A percentile compares a stretch with the other conserved stretches of the same genome.
phyloP scores from a whole-genome alignment of 495 filamentous ascomycete genomes.

The Penicillium nucicola region DNA sequence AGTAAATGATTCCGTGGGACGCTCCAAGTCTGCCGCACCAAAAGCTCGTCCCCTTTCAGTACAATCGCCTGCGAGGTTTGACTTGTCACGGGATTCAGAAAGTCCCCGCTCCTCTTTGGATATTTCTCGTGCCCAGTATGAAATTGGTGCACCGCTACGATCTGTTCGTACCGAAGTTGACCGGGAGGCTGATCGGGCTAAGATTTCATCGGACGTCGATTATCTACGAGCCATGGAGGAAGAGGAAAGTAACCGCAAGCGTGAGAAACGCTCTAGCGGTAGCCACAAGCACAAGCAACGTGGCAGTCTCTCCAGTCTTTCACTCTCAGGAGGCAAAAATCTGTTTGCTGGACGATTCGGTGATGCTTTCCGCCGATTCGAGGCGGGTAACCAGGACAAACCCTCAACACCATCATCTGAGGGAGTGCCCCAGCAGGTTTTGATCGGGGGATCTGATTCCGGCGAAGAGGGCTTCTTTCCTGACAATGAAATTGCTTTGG shows the following conservation, averaged over 20 bases:
- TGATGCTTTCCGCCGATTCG: constrained; percentile 92
- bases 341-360: constrained; percentile 88
- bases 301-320: constrained; percentile 73
- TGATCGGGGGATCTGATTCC: constrained; percentile 64
- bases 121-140: constrained; percentile 32
- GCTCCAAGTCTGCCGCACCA: constrained; percentile 63
- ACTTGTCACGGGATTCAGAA: constrained; percentile 68
- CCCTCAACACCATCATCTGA: constrained; percentile 52
- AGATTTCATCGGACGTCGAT: constrained; percentile 83
- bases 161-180: constrained; percentile 38
- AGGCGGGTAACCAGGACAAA: constrained; percentile 56
- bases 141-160: constrained; percentile 35
- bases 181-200: constrained; percentile 38
- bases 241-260: constrained; percentile 60
- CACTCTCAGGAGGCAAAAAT: constrained; percentile 75
- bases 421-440: constrained; percentile 46
- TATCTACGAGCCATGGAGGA: constrained; percentile 80
- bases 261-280: constrained; percentile 63
- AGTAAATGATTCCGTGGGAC: constrained; percentile 50
- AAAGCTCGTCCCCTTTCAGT: constrained; percentile 69
- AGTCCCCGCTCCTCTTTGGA: constrained; percentile 38
- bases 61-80: constrained; percentile 74
- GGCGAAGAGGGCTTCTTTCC: constrained; percentile 12
- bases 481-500: constrained; percentile 54
- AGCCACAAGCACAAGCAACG: constrained; percentile 73